phyloP scores from a whole-genome alignment of 2,329 filamentous ascomycete genomes.

The Emergomyces africanus region DNA sequence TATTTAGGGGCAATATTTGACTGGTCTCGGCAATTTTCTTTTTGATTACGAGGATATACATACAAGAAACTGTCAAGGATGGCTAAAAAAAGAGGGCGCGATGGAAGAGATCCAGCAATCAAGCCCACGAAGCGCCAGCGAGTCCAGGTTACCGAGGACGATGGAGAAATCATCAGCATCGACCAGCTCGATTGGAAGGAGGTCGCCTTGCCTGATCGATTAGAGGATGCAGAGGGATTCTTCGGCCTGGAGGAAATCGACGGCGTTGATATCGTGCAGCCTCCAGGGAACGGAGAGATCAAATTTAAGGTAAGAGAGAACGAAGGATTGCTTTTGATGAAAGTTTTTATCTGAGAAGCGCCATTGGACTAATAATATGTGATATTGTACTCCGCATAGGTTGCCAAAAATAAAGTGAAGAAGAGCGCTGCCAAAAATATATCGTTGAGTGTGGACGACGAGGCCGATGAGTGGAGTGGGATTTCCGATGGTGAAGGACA shows the following conservation, averaged over 20 bases:
- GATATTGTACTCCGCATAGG: slow-evolving; percentile 14
- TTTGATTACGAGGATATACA: not conserved
- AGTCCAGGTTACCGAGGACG: slow-evolving; percentile 13
- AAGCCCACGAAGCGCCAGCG: slow-evolving; percentile 27
- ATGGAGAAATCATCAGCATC: slow-evolving; percentile 23
- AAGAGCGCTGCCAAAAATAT: slow-evolving; percentile 9
- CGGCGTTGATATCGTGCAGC: slow-evolving; percentile 69
- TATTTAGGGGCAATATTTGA: not conserved
- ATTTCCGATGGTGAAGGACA: slow-evolving; percentile 42
- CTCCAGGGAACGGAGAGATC: slow-evolving; percentile 39
- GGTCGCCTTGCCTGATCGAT: slow-evolving; percentile 57
- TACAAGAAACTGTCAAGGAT: slow-evolving; percentile 7
- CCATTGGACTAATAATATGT: not conserved
- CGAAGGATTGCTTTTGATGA: not conserved
- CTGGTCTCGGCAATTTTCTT: not conserved
- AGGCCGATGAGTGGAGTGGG: slow-evolving; percentile 51
- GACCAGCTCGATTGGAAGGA: slow-evolving; percentile 50
- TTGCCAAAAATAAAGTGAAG: slow-evolving; percentile 20
- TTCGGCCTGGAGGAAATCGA: slow-evolving; percentile 86
- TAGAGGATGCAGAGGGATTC: slow-evolving; percentile 88
- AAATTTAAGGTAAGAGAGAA: slow-evolving; percentile 29
- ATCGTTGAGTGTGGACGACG: slow-evolving; percentile 14
- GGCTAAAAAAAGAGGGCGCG: slow-evolving; percentile 21
- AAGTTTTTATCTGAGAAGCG: not conserved
- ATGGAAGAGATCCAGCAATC: not conserved